Conservation (phyloP, 1,284 basidiomycete species). For the Microbotryum saponariae region DNA sequence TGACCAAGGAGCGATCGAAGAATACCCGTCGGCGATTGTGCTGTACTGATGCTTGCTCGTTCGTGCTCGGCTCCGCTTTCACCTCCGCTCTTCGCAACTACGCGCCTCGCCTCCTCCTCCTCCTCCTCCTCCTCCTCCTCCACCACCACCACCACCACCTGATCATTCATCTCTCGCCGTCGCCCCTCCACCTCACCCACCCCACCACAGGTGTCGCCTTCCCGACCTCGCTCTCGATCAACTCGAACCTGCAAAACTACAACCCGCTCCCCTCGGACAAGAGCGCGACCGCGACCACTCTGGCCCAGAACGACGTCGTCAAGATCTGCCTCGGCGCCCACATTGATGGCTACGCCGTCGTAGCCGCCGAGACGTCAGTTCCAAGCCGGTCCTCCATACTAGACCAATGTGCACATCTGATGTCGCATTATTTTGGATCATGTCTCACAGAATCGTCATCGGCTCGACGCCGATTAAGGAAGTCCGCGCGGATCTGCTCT, state of each 20-base stretch:
- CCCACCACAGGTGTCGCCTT: constrained; percentile 63
- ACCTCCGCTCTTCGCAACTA: not conserved
- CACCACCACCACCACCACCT: no score
- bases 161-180: not conserved
- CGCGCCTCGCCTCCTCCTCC: not conserved
- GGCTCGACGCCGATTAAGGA: constrained; percentile 74
- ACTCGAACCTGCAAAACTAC: constrained; percentile 57
- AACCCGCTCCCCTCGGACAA: constrained; percentile 51
- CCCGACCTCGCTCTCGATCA: constrained; percentile 87
- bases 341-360: constrained; percentile 82
- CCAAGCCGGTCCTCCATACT: not conserved
- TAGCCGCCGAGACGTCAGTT: constrained; percentile 71
- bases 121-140: no score
- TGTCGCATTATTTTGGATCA: not conserved
- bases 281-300: constrained; percentile 62
- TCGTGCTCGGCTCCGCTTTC: not conserved
- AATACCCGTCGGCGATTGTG: no score
- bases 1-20: no score
- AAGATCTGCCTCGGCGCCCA: constrained; percentile 94
- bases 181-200: no score
- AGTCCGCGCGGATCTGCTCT: constrained; percentile 77
- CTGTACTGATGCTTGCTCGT: no score
- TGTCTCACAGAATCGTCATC: constrained; percentile 53
- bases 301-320: constrained; percentile 86
- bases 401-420: not conserved